phyloP scores from a whole-genome alignment of 345 rosid genomes.

The Conringia planisiliqua region DNA sequence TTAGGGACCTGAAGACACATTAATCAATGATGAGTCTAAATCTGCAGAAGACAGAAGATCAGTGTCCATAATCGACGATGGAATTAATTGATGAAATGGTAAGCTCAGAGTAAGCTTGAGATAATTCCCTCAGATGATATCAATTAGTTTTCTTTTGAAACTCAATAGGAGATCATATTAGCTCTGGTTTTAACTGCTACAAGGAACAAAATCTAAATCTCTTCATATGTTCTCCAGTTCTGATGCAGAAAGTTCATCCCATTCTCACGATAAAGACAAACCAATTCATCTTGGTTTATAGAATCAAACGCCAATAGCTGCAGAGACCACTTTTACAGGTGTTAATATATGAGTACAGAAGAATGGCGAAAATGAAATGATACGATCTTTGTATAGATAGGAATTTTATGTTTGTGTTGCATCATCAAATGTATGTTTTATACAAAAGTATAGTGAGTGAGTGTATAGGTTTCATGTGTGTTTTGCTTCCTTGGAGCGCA shows the following conservation, averaged over 20 bases:
- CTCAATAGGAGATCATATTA: background rate
- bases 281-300: conserved; percentile 1
- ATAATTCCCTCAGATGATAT: background rate
- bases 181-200: conserved; percentile 10
- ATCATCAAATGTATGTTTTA: conserved; percentile 7
- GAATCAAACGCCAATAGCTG: conserved; percentile 7
- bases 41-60: conserved; percentile 6
- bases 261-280: background rate
- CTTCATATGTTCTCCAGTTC: conserved; percentile 9
- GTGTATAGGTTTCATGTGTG: conserved; percentile 11
- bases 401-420: background rate
- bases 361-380: background rate
- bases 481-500: conserved; percentile 19
- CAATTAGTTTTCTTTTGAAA: background rate
- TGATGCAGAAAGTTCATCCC: conserved; percentile 1
- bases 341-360: background rate
- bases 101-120: conserved; percentile 4
- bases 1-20: conserved; percentile 14
- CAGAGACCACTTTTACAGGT: background rate
- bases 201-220: conserved; percentile 11
- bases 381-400: conserved; percentile 13
- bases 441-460: conserved; percentile 3
- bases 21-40: conserved; percentile 14
- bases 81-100: conserved; percentile 29
- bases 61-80: background rate